Evolutionary conservation across 2,329 filamentous ascomycete species (phyloP), one percentile per base, ranked within the genome.

Genomic region (Ceratocystis eucalypticola): DNA sequence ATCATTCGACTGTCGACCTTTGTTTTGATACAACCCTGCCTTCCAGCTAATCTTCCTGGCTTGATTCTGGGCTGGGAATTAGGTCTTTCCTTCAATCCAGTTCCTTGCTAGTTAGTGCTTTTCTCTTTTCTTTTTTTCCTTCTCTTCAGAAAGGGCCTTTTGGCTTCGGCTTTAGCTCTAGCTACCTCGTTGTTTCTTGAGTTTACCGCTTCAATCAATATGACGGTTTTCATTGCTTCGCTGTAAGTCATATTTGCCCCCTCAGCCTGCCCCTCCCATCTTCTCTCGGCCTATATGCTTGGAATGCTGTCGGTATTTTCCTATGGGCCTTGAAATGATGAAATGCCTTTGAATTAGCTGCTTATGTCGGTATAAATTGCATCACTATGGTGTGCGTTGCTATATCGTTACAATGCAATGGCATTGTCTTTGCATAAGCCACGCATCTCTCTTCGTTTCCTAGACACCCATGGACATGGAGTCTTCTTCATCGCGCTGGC

Each of bases 181-280:
- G 55, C 55, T 59, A 33, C 20, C 25, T n/a, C 22, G 55, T 57
- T 57, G 53, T 57, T 33, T 57, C 53, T 30, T 12, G 37, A 41
- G 37, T 4, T 41, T 15, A 41, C 37, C 12, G 1, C 37, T 41
- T 41, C 37, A 41, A 41, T 71, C 76, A 76, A 62, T 69, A 80
- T 80, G 79, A 81, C 79, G 12, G 76, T 80, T 70, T 81, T 82
- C 69, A 75, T 82, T 68, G 79, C 77, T 68, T 79, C 78, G n/a
- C 72, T 79, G 77, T 79, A 74, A 75, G 77, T 75, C 12, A 7
- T 65, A n/a, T 62, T 30, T 20, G 12, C 48, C 8, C 33, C 10
- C 1, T 8, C 12, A 30, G 15, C 6, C 8, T 44, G 30, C 10
- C 10, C 30, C 30, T 7, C 30, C 55, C 12, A n/a, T 61, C 33